Percentiles rank a stretch among this genome's conserved stretches.
Evolutionary conservation across 768 basidiomycete species (phyloP).

Genomic region (Neoboletus magnificus): DNA sequence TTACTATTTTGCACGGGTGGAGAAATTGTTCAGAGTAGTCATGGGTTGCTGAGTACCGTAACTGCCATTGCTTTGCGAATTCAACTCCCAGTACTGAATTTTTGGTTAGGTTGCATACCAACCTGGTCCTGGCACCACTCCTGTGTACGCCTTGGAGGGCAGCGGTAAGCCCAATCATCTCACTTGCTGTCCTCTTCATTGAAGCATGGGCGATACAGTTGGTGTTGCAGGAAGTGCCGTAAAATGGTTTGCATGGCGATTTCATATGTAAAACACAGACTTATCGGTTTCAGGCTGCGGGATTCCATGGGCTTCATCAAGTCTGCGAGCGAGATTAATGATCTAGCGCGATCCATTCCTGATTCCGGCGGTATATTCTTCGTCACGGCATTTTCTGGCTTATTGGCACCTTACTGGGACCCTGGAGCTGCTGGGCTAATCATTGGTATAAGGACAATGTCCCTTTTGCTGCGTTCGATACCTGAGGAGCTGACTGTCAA

Average conservation of each 20-base stretch:
- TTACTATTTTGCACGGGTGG: conserved; percentile 91
- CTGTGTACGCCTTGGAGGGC: conserved; percentile 93
- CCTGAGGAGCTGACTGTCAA: background rate
- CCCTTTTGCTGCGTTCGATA: background rate
- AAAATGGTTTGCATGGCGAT: conserved; percentile 59
- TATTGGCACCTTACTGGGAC: conserved; percentile 98
- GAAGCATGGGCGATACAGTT: conserved; percentile 41
- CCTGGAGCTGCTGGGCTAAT: conserved; percentile 82
- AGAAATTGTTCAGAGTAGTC: conserved; percentile 78
- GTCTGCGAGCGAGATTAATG: conserved; percentile 80
- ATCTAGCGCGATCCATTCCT: conserved; percentile 69
- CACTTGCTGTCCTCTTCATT: background rate
- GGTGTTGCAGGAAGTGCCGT: conserved; percentile 94
- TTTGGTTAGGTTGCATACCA: conserved; percentile 77
- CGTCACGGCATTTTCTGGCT: conserved; percentile 93
- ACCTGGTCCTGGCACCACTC: conserved; percentile 70
- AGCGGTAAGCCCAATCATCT: conserved; percentile 58
- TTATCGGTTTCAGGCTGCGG: conserved; percentile 55
- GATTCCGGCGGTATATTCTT: conserved; percentile 92
- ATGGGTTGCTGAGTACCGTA: conserved; percentile 89
- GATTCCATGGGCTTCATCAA: conserved; percentile 86
- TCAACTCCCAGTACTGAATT: background rate
- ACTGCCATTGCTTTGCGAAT: conserved; percentile 14
- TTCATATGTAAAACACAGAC: background rate
- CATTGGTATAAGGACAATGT: conserved; percentile 51